Conservation (phyloP, 1,139 yeast genomes). For the Blastobotrys buckinghamii region DNA sequence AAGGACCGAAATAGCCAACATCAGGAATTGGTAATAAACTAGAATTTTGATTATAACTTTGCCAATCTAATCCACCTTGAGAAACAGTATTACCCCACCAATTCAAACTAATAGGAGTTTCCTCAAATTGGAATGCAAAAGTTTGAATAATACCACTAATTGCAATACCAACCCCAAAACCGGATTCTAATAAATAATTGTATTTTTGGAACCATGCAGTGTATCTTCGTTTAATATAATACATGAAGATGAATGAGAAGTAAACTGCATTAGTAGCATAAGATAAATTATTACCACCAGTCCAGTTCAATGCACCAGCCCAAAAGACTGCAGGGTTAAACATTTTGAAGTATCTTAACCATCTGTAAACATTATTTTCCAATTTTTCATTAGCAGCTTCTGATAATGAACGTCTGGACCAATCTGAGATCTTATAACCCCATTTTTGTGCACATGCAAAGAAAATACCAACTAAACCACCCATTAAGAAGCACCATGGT, state of each 20-base stretch:
- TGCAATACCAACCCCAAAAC: conserved; percentile 53
- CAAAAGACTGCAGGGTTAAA: conserved; percentile 8
- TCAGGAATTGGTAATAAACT: conserved; percentile 4
- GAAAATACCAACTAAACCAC: conserved; percentile 25
- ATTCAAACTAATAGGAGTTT: conserved; percentile 24
- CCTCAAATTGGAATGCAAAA: conserved; percentile 44
- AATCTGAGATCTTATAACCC: neutral
- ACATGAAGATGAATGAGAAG: conserved; percentile 12
- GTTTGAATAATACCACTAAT: conserved; percentile 47
- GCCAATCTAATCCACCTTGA: conserved; percentile 30
- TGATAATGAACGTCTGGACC: neutral
- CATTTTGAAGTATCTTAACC: neutral
- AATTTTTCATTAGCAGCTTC: neutral
- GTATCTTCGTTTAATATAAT: conserved; percentile 13
- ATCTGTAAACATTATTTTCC: neutral
- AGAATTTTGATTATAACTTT: conserved; percentile 3
- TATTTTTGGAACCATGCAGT: conserved; percentile 58
- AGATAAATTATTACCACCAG: conserved; percentile 5
- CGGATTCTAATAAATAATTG: conserved; percentile 53
- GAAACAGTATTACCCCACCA: conserved; percentile 59
- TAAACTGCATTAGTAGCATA: conserved; percentile 3
- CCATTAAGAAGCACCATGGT: conserved; percentile 40
- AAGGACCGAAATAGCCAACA: conserved; percentile 6
- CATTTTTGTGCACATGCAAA: conserved; percentile 5
- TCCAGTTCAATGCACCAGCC: conserved; percentile 7